Base-by-base conservation (phyloP, 2,329 filamentous ascomycete species). In the Pseudogymnoascus sp. region DNA sequence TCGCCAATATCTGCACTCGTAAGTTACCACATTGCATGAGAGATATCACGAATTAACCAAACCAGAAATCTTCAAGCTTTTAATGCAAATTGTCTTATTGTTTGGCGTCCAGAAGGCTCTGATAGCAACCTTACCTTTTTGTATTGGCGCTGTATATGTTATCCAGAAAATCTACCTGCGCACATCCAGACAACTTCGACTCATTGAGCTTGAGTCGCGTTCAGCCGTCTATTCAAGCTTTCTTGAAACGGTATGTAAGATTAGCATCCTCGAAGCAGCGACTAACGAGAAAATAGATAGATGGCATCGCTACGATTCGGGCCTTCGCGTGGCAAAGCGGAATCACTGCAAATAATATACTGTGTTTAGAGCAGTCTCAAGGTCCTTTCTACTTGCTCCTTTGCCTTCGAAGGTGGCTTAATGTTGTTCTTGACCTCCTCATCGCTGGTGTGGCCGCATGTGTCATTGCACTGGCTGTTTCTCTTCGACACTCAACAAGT, bases 191-290 rank as follows among this genome's bases (percentile, higher is more conserved):
- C 84, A 87, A 68, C 69, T 87, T 6, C 77, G 84, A 57, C 75
- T 85, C 18, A 70, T 87, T 9, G 84, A 87, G 50, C 76, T 87
- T 1, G 85, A 87, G 68, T 78, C 81, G 1, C 86, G 86, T 65
- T 79, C 79, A 0, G 83, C 83, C 0, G 72, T 86, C 0, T 65
- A 59, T 41, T 73, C 72, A 0, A 72, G 67, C 47, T 74, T 79
- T 16, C 61, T 78, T 3, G 76, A 79, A 64, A 74, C 76, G 0
- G 71, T 72, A 18, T 16, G 63, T 58, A 12, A n/a, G 7, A 18
- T n/a, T 3, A 16, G 6, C 20, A n/a, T 33, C 12, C 22, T 33
- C 14, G 30, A 58, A 36, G 57, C 57, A 20, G 20, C 6, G 12
- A 59, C 57, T 36, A 33, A 22, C 39, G 2, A 22, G 28, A 57